phyloP scores from a whole-genome alignment of 352 stramenopile species.

The Globisporangium okanoganense region DNA sequence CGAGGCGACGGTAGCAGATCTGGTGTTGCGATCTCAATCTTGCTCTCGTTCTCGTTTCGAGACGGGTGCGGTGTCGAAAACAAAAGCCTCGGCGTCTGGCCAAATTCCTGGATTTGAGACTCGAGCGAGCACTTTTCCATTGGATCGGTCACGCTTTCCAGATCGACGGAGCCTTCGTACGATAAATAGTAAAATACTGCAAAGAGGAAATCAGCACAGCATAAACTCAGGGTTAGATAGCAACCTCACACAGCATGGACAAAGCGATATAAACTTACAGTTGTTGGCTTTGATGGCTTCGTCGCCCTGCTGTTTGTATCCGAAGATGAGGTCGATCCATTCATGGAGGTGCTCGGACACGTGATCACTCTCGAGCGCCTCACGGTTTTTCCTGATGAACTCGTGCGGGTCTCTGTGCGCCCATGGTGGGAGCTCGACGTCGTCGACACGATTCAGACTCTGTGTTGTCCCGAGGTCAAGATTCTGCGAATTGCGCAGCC shows the following conservation, averaged over 20 bases:
- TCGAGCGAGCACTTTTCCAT: constrained; percentile 93
- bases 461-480: constrained; percentile 94
- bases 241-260: constrained; percentile 5
- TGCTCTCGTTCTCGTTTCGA: constrained; percentile 51
- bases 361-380: constrained; percentile 95
- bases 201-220: not conserved
- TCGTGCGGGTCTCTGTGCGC: constrained; percentile 69
- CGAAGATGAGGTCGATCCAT: constrained; percentile 98
- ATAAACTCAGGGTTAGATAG: not conserved
- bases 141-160: constrained; percentile 84
- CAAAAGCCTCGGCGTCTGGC: constrained; percentile 82
- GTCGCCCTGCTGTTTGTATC: constrained; percentile 93
- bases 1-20: constrained; percentile 41
- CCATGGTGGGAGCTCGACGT: constrained; percentile 95
- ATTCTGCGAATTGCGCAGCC: constrained; percentile 94
- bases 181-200: constrained; percentile 88
- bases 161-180: constrained; percentile 84
- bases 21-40: constrained; percentile 44
- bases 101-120: constrained; percentile 92
- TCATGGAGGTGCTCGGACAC: constrained; percentile 94
- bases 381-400: constrained; percentile 91
- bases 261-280: constrained; percentile 28
- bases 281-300: constrained; percentile 73
- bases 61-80: constrained; percentile 71
- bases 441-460: constrained; percentile 85